These are phyloP conservation scores for Blastocystis sp. DNA, from an alignment of 352 stramenopile genomes.

Conservation along the genomic window DNA sequence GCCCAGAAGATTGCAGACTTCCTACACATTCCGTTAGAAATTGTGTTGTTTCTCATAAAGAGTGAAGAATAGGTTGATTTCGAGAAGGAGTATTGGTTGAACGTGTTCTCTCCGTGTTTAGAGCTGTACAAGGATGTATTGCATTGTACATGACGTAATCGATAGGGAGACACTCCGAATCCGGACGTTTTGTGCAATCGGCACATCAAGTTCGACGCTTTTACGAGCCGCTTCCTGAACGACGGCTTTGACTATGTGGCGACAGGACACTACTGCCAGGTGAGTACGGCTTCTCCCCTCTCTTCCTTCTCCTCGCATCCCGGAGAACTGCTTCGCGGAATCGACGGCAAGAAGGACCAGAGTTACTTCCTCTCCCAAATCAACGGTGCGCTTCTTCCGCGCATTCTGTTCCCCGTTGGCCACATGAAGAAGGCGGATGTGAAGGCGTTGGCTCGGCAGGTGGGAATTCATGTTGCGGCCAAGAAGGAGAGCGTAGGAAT, in stretches of 20 bases:
- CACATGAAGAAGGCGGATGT: slow-evolving; percentile 86
- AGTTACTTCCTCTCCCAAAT: slow-evolving; percentile 92
- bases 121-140: slow-evolving; percentile 78
- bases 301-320: slow-evolving; percentile 17
- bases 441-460: slow-evolving; percentile 80
- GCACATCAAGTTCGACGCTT: slow-evolving; percentile 95
- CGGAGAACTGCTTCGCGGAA: slow-evolving; percentile 77
- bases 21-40: slow-evolving; percentile 83
- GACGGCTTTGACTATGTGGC: slow-evolving; percentile 85
- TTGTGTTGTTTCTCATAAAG: slow-evolving; percentile 71
- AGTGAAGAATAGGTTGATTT: slow-evolving; percentile 77
- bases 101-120: slow-evolving; percentile 92
- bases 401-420: slow-evolving; percentile 90
- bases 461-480: slow-evolving; percentile 80
- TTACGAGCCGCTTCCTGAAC: slow-evolving; percentile 84
- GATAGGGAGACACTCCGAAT: slow-evolving; percentile 82
- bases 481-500: slow-evolving; percentile 95
- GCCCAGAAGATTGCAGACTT: slow-evolving; percentile 85
- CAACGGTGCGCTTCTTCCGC: slow-evolving; percentile 72
- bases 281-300: background rate
- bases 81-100: slow-evolving; percentile 91
- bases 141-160: background rate
- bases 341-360: slow-evolving; percentile 88
- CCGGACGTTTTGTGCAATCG: slow-evolving; percentile 92
- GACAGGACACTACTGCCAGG: slow-evolving; percentile 86